Evolutionary conservation across 805 yeast genomes (phyloP).

Genomic region (Zygosaccharomyces lentus): DNA sequence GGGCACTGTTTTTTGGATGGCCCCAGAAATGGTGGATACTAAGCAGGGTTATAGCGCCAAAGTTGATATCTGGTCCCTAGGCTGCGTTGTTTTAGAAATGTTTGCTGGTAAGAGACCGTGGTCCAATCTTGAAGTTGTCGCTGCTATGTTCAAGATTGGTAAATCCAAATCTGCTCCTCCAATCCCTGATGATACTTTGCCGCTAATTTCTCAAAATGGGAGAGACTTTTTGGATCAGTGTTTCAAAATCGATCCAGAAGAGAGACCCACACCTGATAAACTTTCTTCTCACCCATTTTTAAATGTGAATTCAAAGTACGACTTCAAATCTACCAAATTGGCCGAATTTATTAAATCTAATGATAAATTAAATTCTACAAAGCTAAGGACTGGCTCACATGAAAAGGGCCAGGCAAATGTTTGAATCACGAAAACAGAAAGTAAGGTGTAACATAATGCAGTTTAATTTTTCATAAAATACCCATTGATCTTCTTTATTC

Average conservation of each 20-base stretch:
- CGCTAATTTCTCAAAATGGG: slow-evolving; percentile 60
- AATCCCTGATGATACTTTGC: slow-evolving; percentile 81
- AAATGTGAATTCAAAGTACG: slow-evolving; percentile 39
- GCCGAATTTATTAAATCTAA: slow-evolving; percentile 49
- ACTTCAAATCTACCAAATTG: slow-evolving; percentile 51
- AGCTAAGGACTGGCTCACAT: slow-evolving; percentile 26
- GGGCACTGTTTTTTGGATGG: slow-evolving; percentile 99
- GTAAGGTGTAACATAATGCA: not conserved
- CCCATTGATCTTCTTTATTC: no score
- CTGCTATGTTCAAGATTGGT: slow-evolving; percentile 88
- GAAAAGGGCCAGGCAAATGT: slow-evolving; percentile 9
- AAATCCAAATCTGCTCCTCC: slow-evolving; percentile 90
- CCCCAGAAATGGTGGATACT: slow-evolving; percentile 95
- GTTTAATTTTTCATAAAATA: not conserved
- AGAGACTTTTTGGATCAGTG: slow-evolving; percentile 69
- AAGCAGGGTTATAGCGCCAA: slow-evolving; percentile 95
- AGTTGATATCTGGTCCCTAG: slow-evolving; percentile 96
- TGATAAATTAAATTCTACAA: slow-evolving; percentile 35
- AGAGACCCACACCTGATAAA: slow-evolving; percentile 79
- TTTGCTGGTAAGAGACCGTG: slow-evolving; percentile 97
- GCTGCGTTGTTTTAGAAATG: slow-evolving; percentile 97
- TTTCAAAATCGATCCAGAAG: slow-evolving; percentile 72
- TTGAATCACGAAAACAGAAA: not conserved
- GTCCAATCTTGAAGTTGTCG: slow-evolving; percentile 92
- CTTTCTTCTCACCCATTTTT: slow-evolving; percentile 55